phyloP scores from a whole-genome alignment of 208 protist genomes.

The Leishmania major region DNA sequence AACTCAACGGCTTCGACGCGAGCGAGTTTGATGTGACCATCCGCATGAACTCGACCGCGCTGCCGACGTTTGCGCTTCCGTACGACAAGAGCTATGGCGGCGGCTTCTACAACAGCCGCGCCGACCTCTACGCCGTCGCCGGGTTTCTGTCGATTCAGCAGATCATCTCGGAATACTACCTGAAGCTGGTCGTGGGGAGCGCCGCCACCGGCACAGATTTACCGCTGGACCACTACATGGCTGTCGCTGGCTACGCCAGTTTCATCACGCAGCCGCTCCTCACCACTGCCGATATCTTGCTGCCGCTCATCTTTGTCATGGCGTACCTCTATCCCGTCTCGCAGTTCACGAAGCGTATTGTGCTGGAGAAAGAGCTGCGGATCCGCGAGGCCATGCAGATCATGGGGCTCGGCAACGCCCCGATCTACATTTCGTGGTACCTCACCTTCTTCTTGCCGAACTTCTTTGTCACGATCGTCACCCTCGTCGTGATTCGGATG shows the following conservation, averaged over 20 bases:
- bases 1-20: slow-evolving; percentile 38
- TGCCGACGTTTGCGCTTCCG: slow-evolving; percentile 47
- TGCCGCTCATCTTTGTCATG: slow-evolving; percentile 62
- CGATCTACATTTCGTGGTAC: slow-evolving; percentile 53
- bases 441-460: slow-evolving; percentile 43
- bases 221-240: slow-evolving; percentile 41
- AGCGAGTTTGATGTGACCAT: slow-evolving; percentile 49
- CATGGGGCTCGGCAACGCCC: slow-evolving; percentile 68
- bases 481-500: slow-evolving; percentile 48
- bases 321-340: slow-evolving; percentile 73
- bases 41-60: slow-evolving; percentile 45
- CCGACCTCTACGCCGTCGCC: slow-evolving; percentile 20
- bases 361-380: slow-evolving; percentile 81
- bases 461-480: slow-evolving; percentile 49
- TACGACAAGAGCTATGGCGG: slow-evolving; percentile 23
- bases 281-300: slow-evolving; percentile 33
- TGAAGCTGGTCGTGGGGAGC: slow-evolving; percentile 27
- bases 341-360: slow-evolving; percentile 69
- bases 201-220: slow-evolving; percentile 8
- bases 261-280: slow-evolving; percentile 57
- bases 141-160: slow-evolving; percentile 48
- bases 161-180: slow-evolving; percentile 37
- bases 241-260: slow-evolving; percentile 33
- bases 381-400: slow-evolving; percentile 81
- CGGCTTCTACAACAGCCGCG: slow-evolving; percentile 28